Conservation (phyloP, 2,329 filamentous ascomycete genomes). For the Microsporum ferrugineum region DNA sequence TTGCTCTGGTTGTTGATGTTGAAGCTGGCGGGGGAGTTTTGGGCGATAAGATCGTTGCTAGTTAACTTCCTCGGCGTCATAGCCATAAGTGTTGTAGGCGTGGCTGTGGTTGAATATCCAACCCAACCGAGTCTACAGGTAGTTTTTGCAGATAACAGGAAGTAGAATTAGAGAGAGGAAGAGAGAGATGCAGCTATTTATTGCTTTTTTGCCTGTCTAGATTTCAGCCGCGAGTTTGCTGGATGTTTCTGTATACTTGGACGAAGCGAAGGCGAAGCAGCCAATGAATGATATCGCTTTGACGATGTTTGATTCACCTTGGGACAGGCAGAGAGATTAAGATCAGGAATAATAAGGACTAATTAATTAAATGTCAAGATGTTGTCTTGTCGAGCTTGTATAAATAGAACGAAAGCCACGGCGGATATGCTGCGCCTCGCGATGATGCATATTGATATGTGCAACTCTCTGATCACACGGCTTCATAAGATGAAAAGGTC, state of each 20-base stretch:
- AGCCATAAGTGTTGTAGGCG: too few species aligned
- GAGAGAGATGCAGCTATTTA: neutral
- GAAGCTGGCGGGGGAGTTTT: neutral
- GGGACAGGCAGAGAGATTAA: neutral
- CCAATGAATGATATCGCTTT: neutral
- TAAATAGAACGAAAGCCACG: slow-evolving; percentile 2
- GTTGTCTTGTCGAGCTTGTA: neutral
- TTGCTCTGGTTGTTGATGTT: neutral
- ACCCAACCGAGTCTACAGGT: neutral
- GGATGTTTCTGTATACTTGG: neutral
- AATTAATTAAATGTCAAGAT: neutral
- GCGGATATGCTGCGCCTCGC: slow-evolving; percentile 1
- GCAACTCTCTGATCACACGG: neutral
- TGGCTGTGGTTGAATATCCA: neutral
- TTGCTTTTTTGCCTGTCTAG: neutral
- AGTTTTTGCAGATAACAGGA: neutral
- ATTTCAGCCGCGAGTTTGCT: slow-evolving; percentile 4
- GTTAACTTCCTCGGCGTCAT: neutral
- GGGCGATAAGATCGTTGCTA: neutral
- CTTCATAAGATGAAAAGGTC: neutral
- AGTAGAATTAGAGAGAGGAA: neutral
- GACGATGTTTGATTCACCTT: neutral
- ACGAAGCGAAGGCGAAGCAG: neutral
- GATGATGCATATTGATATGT: neutral
- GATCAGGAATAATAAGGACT: neutral